Base-by-base conservation (phyloP, 1,284 basidiomycete genomes). In the Rhodotorula sp. region DNA sequence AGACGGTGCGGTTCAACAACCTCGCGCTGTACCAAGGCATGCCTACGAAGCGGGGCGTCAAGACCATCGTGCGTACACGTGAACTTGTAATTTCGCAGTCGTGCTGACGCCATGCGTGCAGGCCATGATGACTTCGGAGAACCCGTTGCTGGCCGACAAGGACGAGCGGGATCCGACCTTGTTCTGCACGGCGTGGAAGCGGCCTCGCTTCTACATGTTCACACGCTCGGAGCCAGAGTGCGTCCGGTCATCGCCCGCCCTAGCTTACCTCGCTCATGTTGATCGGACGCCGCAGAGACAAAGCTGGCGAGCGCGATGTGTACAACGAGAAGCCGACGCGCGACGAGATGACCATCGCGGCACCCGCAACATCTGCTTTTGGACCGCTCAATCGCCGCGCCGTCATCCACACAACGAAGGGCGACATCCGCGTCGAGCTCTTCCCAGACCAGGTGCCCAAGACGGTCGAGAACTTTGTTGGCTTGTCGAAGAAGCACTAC, bases 241-340 rank as follows among this genome's bases (percentile, higher is more conserved):
- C 62, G 74, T 55, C 44, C 28, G 88, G 83, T 31, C 18, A 40
- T 28, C 52, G 30, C 16, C 30, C 24, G 56, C 52, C 18, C 34
- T 15, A 7, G 11, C 40, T 56, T 50, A 52, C 50, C 54, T 6
- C 22, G 4, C 50, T 55, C 31, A 47, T 63, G 30, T 55, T 22
- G 31, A 48, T 34, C 31, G 7, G 40, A 15, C 30, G 15, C 40
- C 24, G 47, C 76, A 93, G 90, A 79, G 92, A 96, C 78, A 91
- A 90, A 80, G 87, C 87, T 3, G 89, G 88, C 34, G 94, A 99
- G 74, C 88, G 96, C 59, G 96, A 99, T 76, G 89, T 99, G 67
- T 98, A 98, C 86, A 99, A 99, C 81, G 96, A 99, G 81, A 87
- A 90, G 62, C 96, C 96, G 1, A 98, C 95, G 2, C 87, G 93